Evolutionary conservation across 495 filamentous ascomycete genomes (phyloP), one percentile per base, ranked within the genome.

Genomic region (Neurospora discreta): DNA sequence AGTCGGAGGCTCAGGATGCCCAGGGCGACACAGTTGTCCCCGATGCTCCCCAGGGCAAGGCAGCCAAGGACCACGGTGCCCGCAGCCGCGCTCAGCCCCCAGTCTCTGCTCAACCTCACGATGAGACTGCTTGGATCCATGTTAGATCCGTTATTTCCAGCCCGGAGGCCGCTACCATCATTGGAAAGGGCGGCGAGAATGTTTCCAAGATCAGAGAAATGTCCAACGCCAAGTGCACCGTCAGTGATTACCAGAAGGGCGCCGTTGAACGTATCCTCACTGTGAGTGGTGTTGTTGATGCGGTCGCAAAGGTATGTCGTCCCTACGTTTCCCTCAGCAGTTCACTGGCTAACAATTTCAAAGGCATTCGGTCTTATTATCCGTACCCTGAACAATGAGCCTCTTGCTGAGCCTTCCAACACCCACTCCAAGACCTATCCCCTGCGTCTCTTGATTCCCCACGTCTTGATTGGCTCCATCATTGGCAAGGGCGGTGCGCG

Each of bases 291-390:
- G 88, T 90, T 72, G 95, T 98, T 71, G 95, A 99, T 84, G 94
- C 94, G 72, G 93, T 94, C 76, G 96, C 95, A 73, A 99, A 99
- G 89, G 95, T 97, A 88, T 74, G 86, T 36, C 18, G 13, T 73
- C 18, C 67, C 3, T 52, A 58, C 58, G 13, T 40, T 23, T n/a
- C 23, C 20, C 41, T 68, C 33, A n/a, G 16, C 39, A 23, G 9
- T 67, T 65, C n/a, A 67, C 15, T 33, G 69, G 39, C 70, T 73
- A 75, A 78, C 73, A 44, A 1, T 8, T 20, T 18, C 20, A 74
- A 98, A 98, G 95, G 95, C 96, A 11, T 99, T 99, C 82, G 95
- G 95, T 75, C 83, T 99, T 68, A 99, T 99, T 79, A 98, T 99
- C 74, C 92, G 95, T 74, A 99, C 95, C 40, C 85, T 99, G 72